Conservation (phyloP, 1,139 yeast species). For the Saccharomyces hybrid region DNA sequence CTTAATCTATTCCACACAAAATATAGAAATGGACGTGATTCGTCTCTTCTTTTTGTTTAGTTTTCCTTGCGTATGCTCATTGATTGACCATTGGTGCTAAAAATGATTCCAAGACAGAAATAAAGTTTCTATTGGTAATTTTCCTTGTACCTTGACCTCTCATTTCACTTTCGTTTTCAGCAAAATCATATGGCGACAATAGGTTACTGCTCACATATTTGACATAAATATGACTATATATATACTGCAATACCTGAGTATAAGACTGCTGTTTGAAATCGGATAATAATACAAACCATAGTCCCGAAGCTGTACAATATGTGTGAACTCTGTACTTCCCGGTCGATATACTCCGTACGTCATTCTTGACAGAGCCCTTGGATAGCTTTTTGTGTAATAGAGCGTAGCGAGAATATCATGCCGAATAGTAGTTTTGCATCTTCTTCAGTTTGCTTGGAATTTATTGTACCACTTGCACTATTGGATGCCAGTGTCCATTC, state of each 20-base stretch:
- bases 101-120: slow-evolving; percentile 25
- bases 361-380: slow-evolving; percentile 35
- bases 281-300: slow-evolving; percentile 67
- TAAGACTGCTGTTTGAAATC: slow-evolving; percentile 59
- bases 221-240: slow-evolving; percentile 62
- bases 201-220: slow-evolving; percentile 60
- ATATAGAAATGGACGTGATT: neutral
- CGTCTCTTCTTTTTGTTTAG: neutral
- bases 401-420: slow-evolving; percentile 71
- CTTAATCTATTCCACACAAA: neutral
- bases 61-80: slow-evolving; percentile 1
- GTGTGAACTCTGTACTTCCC: slow-evolving; percentile 71
- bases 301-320: slow-evolving; percentile 69
- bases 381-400: slow-evolving; percentile 61
- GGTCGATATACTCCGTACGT: slow-evolving; percentile 60
- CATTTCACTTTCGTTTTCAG: slow-evolving; percentile 23
- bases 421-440: slow-evolving; percentile 80
- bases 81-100: slow-evolving; percentile 28
- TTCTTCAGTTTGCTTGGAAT: slow-evolving; percentile 53
- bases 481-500: slow-evolving; percentile 42
- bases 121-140: slow-evolving; percentile 27
- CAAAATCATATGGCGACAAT: slow-evolving; percentile 29
- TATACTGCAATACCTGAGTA: slow-evolving; percentile 52
- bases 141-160: slow-evolving; percentile 30
- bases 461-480: slow-evolving; percentile 41